Evolutionary conservation across 352 stramenopile species (phyloP).

Genomic region (Salisapilia sapeloensis): DNA sequence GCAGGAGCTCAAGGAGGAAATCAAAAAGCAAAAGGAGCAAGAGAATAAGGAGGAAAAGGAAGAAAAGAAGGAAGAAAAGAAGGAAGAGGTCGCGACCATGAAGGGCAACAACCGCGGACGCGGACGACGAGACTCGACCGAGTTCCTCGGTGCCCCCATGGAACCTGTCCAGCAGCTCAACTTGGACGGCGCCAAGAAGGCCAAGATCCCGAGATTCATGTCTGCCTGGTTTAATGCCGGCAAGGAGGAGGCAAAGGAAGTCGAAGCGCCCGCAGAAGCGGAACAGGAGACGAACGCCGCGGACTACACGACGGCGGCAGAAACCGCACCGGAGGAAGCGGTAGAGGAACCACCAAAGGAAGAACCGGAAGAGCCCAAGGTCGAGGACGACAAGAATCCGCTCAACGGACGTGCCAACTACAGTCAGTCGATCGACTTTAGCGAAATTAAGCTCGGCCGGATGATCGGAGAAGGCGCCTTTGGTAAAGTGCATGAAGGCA

Average conservation of each 20-base stretch:
- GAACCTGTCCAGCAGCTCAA: conserved; percentile 43
- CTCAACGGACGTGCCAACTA: conserved; percentile 3
- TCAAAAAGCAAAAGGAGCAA: conserved; percentile 18
- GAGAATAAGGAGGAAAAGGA: conserved; percentile 8
- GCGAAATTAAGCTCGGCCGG: conserved; percentile 29
- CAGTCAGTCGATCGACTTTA: conserved; percentile 46
- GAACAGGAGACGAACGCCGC: conserved; percentile 8
- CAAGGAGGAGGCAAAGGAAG: conserved; percentile 15
- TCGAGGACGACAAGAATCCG: conserved; percentile 2
- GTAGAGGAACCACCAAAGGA: conserved; percentile 3
- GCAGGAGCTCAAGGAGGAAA: conserved; percentile 22
- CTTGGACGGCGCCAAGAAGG: conserved; percentile 46
- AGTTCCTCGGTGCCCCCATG: conserved; percentile 24
- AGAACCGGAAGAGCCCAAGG: conserved; percentile 3
- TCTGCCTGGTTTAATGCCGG: conserved; percentile 48
- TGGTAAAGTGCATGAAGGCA: conserved; percentile 48
- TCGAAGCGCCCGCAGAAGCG: conserved; percentile 1
- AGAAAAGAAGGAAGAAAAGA: conserved; percentile 5
- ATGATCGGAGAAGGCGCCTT: conserved; percentile 57
- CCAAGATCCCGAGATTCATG: conserved; percentile 55
- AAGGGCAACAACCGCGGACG: conserved; percentile 12
- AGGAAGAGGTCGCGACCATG: conserved; percentile 26
- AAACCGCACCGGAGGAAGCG: conserved; percentile 7
- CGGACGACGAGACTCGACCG: conserved; percentile 20
- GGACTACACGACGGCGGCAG: conserved; percentile 7